Evolutionary conservation across 768 basidiomycete genomes (phyloP).

Genomic region (Tylopilus sp.): DNA sequence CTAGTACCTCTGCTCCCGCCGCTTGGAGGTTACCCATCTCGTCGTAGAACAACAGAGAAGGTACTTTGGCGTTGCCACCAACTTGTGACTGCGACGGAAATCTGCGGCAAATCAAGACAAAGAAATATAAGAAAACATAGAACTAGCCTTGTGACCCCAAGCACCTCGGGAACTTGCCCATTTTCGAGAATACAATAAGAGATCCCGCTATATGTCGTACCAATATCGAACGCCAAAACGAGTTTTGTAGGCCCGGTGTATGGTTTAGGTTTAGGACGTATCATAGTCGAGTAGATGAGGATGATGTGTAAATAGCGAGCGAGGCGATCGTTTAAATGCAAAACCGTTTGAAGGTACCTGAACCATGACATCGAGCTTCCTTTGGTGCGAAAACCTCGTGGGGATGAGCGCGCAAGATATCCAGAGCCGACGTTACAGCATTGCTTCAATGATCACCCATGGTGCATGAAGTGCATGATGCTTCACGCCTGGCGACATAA

Average conservation of each 20-base stretch:
- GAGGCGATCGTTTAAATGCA: too few species aligned
- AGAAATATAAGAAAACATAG: background rate
- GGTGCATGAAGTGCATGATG: too few species aligned
- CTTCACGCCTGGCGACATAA: too few species aligned
- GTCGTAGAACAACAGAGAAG: conserved; percentile 1
- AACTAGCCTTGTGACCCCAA: conserved; percentile 9
- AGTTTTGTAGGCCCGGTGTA: conserved; percentile 24
- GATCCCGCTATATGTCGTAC: conserved; percentile 44
- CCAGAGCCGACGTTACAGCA: too few species aligned
- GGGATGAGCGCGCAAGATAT: too few species aligned
- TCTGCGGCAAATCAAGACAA: conserved; percentile 23
- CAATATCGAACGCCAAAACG: conserved; percentile 44
- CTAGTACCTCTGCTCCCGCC: background rate
- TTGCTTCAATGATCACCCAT: too few species aligned
- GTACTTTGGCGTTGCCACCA: background rate
- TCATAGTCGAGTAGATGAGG: background rate
- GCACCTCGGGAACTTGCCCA: conserved; percentile 11
- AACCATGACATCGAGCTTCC: too few species aligned
- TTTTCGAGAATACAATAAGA: conserved; percentile 30
- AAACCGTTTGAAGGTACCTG: too few species aligned
- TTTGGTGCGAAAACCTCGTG: background rate
- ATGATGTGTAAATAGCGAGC: too few species aligned
- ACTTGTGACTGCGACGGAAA: conserved; percentile 27
- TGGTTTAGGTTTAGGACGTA: background rate
- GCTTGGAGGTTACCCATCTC: background rate